phyloP scores from a whole-genome alignment of 805 yeast genomes.

The Candida michaelii region DNA sequence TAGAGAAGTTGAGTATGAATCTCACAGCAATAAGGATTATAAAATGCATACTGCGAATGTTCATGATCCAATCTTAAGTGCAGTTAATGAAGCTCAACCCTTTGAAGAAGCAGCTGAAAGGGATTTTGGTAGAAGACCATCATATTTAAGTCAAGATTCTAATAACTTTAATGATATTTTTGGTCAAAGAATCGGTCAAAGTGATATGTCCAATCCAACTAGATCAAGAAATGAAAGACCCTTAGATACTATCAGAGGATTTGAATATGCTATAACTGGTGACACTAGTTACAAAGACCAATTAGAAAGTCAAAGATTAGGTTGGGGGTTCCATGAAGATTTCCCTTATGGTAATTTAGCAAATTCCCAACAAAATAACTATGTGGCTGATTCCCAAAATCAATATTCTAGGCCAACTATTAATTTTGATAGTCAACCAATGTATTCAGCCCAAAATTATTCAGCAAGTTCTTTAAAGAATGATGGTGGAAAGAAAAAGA shows the following conservation, averaged over 20 bases:
- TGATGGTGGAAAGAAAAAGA: slow-evolving; percentile 44
- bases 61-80: slow-evolving; percentile 83
- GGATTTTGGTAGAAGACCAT: slow-evolving; percentile 38
- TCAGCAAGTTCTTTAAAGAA: slow-evolving; percentile 47
- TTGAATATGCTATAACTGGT: slow-evolving; percentile 93
- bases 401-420: slow-evolving; percentile 36
- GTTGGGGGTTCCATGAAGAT: slow-evolving; percentile 84
- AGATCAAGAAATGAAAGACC: slow-evolving; percentile 95
- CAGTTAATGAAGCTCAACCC: slow-evolving; percentile 95
- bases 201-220: slow-evolving; percentile 92
- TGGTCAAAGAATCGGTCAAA: slow-evolving; percentile 74
- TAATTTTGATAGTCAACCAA: slow-evolving; percentile 40
- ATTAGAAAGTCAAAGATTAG: slow-evolving; percentile 73
- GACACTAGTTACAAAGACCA: slow-evolving; percentile 78
- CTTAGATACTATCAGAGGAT: slow-evolving; percentile 88
- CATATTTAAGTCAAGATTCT: slow-evolving; percentile 47
- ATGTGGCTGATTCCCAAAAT: slow-evolving; percentile 20
- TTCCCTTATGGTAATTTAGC: slow-evolving; percentile 54
- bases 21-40: slow-evolving; percentile 24
- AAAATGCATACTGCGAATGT: slow-evolving; percentile 68
- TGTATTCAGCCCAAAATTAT: slow-evolving; percentile 59
- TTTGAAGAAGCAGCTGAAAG: slow-evolving; percentile 60
- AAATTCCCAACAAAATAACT: slow-evolving; percentile 21
- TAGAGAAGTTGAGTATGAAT: slow-evolving; percentile 12
- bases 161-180: slow-evolving; percentile 74